Base-by-base conservation (phyloP, 768 basidiomycete species). In the Amanita phalloides region DNA sequence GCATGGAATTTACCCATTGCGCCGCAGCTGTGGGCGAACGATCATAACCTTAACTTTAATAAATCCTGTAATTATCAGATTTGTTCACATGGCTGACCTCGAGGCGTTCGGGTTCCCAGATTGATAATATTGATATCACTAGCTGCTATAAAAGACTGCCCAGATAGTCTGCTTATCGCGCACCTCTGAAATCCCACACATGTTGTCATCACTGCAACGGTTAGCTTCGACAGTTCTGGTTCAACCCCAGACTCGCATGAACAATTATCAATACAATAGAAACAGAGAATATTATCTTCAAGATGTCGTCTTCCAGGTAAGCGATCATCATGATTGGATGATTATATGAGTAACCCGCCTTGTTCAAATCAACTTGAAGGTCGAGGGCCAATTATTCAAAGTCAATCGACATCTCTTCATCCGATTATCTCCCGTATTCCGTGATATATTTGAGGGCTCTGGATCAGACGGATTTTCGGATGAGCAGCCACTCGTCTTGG, bases 381-480 rank as follows among this genome's bases (percentile, higher is more conserved):
- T 67, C 39, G 65, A 68, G 17, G 37, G 39, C 41, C 17, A 44
- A 11, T 50, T 66, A 21, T 67, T 66, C 55, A 63, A 60, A 52
- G 60, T 67, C 8, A 64, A 62, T 14, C 56, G 58, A 30, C 53
- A 57, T 32, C 50, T 54, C 20, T 64, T 68, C 30, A 14, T 45
- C 23, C 43, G 56, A 13, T 41, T 58, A 11, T 67, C 63, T 1
- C 54, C 56, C 32, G 55, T 64, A 4, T 68, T 68, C 53, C 46
- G 48, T 3, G 45, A 47, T 1, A 63, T 62, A 54, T 65, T 68
- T 49, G 37, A 41, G 6, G 33, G 17, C n/a, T 25, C 23, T 3
- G 50, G 53, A 9, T 54, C 54, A 10, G 66, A 68, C 30, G 67
- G 65, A 0, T 53, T 45, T 3, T 55, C 53, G 48, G 66, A 67